Evolutionary conservation across 2,329 filamentous ascomycete species (phyloP), one percentile per base, ranked within the genome.

Genomic region (Penicillium brasilianum): DNA sequence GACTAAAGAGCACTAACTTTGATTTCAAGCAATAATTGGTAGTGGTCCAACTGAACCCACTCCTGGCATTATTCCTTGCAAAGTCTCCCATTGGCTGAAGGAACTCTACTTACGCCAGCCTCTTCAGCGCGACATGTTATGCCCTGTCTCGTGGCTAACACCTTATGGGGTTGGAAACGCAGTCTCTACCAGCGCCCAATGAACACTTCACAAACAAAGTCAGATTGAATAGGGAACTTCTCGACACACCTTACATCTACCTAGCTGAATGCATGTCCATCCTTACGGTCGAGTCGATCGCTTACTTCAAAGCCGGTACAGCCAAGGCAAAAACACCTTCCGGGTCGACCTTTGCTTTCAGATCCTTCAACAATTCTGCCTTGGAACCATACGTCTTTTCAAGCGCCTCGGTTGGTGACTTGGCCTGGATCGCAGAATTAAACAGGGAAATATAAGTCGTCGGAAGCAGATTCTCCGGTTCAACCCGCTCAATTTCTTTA

Each of bases 341-440:
- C 2, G 66, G 65, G 56, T 69, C 66, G 39, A 64, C 58, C 20
- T 25, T 58, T 30, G 50, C n/a, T 59, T 70, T 70, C 30, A 69
- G 41, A 3, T 22, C 52, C 7, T 50, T 36, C 9, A 69, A 20
- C 2, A 30, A 32, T 14, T 48, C 62, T 56, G 25, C 69, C 59
- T 65, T 69, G 22, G 46, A 58, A 34, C 72, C 72, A 71, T 66
- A 69, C 2, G 54, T 48, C 8, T 55, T 60, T 1, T 52, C 39
- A 2, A 64, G 43, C 39, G 57, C 25, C 13, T 58, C 50, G 1
- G 22, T 32, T 2, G 53, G 8, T n/a, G 55, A 55, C 13, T 30
- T 50, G 1, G 54, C 11, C 13, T 49, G 11, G 5, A 39, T 48
- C 11, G 20, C 16, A 16, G 48, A 52, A 32, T 50, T 53, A 43